These are phyloP conservation scores for Wickerhamiella galacta DNA, from an alignment of 805 yeast species.

Conservation along the genomic window DNA sequence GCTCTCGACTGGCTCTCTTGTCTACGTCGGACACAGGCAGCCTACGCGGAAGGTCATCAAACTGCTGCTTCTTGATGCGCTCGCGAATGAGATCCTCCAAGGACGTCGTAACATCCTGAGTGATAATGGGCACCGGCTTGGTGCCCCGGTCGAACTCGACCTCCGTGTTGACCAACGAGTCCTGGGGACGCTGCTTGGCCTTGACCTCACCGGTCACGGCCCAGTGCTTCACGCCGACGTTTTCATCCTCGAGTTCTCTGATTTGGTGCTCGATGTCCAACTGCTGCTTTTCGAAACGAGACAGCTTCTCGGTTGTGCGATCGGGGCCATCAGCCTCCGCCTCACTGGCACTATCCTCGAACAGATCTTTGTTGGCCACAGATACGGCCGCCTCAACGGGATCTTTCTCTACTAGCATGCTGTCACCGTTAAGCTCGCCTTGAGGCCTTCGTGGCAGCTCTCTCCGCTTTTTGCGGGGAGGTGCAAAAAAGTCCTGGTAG, in stretches of 20 bases:
- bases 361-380: slow-evolving; percentile 22
- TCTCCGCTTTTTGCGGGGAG: slow-evolving; percentile 16
- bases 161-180: slow-evolving; percentile 59
- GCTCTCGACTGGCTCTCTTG: slow-evolving; percentile 11
- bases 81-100: slow-evolving; percentile 78
- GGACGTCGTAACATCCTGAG: slow-evolving; percentile 71
- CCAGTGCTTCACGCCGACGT: slow-evolving; percentile 86
- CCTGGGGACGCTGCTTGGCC: slow-evolving; percentile 65
- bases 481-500: slow-evolving; percentile 26
- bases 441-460: no score
- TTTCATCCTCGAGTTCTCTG: slow-evolving; percentile 61
- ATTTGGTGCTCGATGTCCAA: slow-evolving; percentile 61
- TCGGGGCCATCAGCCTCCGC: slow-evolving; percentile 47
- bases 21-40: slow-evolving; percentile 33
- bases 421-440: background rate
- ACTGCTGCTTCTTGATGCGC: slow-evolving; percentile 55
- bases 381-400: slow-evolving; percentile 19
- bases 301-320: slow-evolving; percentile 31
- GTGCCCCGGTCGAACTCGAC: slow-evolving; percentile 85
- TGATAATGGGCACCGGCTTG: slow-evolving; percentile 90
- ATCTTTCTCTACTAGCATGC: slow-evolving; percentile 11
- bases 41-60: slow-evolving; percentile 72
- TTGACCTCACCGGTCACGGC: slow-evolving; percentile 84
- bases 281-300: slow-evolving; percentile 76
- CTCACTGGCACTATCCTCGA: slow-evolving; percentile 30